Percentiles rank a stretch among this genome's conserved stretches.
These are phyloP conservation scores for Aureobasidium leucospermi DNA, from an alignment of 2,329 filamentous ascomycete genomes.

Conservation along the genomic window DNA sequence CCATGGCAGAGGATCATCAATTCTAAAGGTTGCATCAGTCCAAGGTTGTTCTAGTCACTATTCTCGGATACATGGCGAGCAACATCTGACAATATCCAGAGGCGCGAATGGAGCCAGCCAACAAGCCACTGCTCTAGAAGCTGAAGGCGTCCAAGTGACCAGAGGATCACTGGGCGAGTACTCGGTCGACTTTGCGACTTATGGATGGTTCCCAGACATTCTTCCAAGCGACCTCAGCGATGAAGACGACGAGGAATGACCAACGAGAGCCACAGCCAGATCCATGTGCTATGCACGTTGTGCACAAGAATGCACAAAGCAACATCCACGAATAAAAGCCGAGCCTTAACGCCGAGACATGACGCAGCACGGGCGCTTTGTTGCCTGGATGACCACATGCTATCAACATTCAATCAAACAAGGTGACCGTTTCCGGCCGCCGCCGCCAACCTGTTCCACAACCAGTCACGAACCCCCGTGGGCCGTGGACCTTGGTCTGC, in stretches of 20 bases:
- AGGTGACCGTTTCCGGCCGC: constrained; percentile 7
- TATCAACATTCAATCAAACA: constrained; percentile 5
- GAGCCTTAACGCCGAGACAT: constrained; percentile 9
- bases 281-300: not conserved
- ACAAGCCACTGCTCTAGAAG: constrained; percentile 39
- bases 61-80: not conserved
- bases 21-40: constrained; percentile 76
- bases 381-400: constrained; percentile 10
- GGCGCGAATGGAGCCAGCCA: constrained; percentile 37
- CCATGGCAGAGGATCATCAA: constrained; percentile 96
- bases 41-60: constrained; percentile 51
- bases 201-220: constrained; percentile 42
- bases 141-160: constrained; percentile 42
- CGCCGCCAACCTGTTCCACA: constrained; percentile 1
- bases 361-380: not conserved
- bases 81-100: constrained; percentile 19
- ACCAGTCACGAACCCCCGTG: constrained; percentile 10
- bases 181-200: constrained; percentile 37
- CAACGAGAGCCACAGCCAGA: not conserved
- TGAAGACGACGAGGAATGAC: constrained; percentile 1
- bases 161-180: constrained; percentile 41
- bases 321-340: not conserved
- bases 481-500: not conserved
- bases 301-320: constrained; percentile 3
- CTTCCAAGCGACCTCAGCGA: constrained; percentile 25